A percentile compares a stretch with the other conserved stretches of the same genome.
Conservation (phyloP, 176 grass and related monocot genomes). For the Canna indica region DNA sequence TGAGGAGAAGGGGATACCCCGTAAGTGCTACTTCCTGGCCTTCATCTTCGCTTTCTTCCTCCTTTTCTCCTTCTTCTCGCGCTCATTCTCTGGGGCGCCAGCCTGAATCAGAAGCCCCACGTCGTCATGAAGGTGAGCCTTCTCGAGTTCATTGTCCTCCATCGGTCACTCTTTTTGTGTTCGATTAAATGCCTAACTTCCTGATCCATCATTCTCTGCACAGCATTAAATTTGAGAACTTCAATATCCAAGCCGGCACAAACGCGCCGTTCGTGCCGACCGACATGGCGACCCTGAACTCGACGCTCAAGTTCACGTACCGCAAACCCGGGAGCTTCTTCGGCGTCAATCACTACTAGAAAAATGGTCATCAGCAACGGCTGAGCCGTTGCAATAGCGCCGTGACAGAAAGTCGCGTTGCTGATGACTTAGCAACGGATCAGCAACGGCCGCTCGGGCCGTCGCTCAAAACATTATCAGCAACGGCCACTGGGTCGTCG, state of each 20-base stretch:
- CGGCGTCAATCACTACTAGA: too few species aligned
- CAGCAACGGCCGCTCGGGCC: too few species aligned
- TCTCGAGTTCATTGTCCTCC: too few species aligned
- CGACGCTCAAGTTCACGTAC: conserved; percentile 66
- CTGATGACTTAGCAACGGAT: too few species aligned
- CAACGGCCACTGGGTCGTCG: too few species aligned
- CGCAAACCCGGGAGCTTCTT: conserved; percentile 89
- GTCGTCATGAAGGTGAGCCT: conserved; percentile 45
- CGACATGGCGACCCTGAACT: conserved; percentile 80
- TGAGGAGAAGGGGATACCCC: conserved; percentile 29
- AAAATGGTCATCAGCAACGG: too few species aligned
- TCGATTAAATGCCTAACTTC: background rate
- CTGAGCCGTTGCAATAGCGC: too few species aligned
- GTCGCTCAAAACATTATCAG: too few species aligned
- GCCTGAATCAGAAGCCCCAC: conserved; percentile 57
- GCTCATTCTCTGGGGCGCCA: conserved; percentile 81
- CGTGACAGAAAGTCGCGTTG: too few species aligned
- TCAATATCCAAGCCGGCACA: conserved; percentile 90
- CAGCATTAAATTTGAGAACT: conserved; percentile 68
- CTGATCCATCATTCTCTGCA: conserved; percentile 12
- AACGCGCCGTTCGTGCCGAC: conserved; percentile 89
- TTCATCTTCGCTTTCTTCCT: conserved; percentile 43
- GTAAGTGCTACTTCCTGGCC: conserved; percentile 42
- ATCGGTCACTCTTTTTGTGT: background rate
- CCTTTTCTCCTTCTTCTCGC: conserved; percentile 92